Base-by-base conservation (phyloP, 2,329 filamentous ascomycete genomes). In the Coniella vitis region DNA sequence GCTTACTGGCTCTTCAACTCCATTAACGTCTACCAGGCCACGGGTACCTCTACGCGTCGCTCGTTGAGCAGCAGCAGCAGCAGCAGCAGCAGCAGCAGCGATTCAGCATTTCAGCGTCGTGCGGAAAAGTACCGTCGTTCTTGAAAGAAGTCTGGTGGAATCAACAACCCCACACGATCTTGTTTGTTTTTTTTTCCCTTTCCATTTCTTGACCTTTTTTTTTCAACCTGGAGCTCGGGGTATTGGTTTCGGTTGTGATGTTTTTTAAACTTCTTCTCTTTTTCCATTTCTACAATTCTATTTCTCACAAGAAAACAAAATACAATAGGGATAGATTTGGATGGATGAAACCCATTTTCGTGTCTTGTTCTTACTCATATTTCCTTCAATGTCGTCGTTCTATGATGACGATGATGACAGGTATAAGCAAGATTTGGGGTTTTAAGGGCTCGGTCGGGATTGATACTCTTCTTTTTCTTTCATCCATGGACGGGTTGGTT, bases 1-100 rank as follows among this genome's bases (percentile, higher is more conserved):
- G 52, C 52, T 1, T 54, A 54, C 43, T 54, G 52, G 76, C 65
- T 69, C 38, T 70, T 84, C 60, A 74, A 72, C 49, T 71, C 69
- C 12, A 66, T 78, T 54, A 67, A 76, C 53, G 72, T 85, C 2
- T 85, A 82, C 59, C 64, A 45, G 42, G 31, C 20, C 45, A 19
- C 17, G 3, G 9, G 38, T 19, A 14, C 32, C 21, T 36, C 34
- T 36, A 14, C 8, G 47, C 34, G 3, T 29, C 25, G 25, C 25
- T 5, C 25, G 5, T 5, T 29, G 25, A 10, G 12, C 40, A 19
- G 31, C 35, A 37, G n/a, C 38, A 12, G 3, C 45, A 29, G 13
- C n/a, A 14, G 34, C 38, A 19, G 43, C 31, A 21, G 29, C 21
- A 19, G 38, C 7, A 16, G 34, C 21, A 21, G 32, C 3, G 14